phyloP scores from a whole-genome alignment of 768 basidiomycete species.

The Rhodotorula sphaerocarpa region DNA sequence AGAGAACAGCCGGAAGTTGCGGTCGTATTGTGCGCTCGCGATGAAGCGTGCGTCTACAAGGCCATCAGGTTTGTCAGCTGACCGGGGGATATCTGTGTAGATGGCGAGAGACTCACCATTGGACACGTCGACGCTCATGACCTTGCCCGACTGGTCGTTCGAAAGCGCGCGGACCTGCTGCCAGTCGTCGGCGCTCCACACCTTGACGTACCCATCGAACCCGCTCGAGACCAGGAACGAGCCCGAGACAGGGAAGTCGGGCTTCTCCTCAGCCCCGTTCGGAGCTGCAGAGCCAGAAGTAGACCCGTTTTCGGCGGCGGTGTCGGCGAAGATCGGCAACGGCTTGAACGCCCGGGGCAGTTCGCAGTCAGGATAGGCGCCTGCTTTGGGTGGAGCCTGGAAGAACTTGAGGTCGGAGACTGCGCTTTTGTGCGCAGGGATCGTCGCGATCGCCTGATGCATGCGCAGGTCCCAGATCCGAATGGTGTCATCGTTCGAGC shows the following conservation, averaged over 20 bases:
- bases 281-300: no score
- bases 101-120: conserved; percentile 47
- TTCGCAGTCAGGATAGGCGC: conserved; percentile 5
- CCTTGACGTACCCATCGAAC: conserved; percentile 87
- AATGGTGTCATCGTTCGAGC: conserved; percentile 92
- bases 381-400: conserved; percentile 44
- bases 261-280: conserved; percentile 38
- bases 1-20: conserved; percentile 25
- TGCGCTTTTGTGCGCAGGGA: conserved; percentile 90
- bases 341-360: conserved; percentile 25
- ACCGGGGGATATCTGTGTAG: no score
- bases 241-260: conserved; percentile 73
- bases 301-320: conserved; percentile 26
- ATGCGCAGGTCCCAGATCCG: conserved; percentile 98
- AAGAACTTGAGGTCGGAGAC: conserved; percentile 95
- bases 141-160: conserved; percentile 85
- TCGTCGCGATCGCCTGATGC: conserved; percentile 84
- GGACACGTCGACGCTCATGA: conserved; percentile 92
- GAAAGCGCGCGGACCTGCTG: conserved; percentile 76
- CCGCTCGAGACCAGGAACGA: conserved; percentile 87
- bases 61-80: no score
- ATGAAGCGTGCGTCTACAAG: conserved; percentile 34
- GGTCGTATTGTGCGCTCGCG: conserved; percentile 24
- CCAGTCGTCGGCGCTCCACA: conserved; percentile 99
- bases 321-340: conserved; percentile 14